These are phyloP conservation scores for Dentipellis fragilis DNA, from an alignment of 768 basidiomycete genomes.

Conservation along the genomic window DNA sequence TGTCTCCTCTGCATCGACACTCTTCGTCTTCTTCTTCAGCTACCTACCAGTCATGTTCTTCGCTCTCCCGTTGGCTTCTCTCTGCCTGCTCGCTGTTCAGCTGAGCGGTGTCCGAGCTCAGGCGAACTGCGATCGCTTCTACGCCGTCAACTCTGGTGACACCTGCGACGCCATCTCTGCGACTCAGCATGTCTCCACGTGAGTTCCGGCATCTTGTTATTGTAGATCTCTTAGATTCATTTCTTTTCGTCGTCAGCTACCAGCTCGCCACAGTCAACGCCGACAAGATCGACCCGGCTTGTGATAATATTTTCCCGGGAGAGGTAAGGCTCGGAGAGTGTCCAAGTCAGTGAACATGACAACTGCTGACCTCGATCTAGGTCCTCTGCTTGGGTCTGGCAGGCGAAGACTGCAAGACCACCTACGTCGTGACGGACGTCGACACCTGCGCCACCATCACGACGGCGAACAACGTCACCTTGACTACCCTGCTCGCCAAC, in stretches of 20 bases:
- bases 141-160: constrained; percentile 47
- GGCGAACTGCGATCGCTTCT: constrained; percentile 42
- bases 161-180: constrained; percentile 63
- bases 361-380: neutral
- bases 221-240: neutral
- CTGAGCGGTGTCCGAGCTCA: neutral
- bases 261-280: constrained; percentile 62
- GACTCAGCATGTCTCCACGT: constrained; percentile 53
- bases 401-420: constrained; percentile 52
- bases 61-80: neutral
- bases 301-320: constrained; percentile 48
- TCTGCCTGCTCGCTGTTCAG: neutral
- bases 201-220: constrained; percentile 15
- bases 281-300: constrained; percentile 35
- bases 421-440: constrained; percentile 42
- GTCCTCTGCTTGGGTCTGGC: constrained; percentile 51
- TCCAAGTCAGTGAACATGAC: neutral
- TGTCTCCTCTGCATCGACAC: neutral
- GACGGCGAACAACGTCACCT: constrained; percentile 31
- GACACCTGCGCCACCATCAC: constrained; percentile 52
- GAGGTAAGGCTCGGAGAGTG: neutral
- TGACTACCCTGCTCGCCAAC: constrained; percentile 48
- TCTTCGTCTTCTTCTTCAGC: neutral
- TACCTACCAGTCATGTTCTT: neutral
- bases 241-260: constrained; percentile 34